Percentiles rank a stretch among this genome's conserved stretches.
These are phyloP conservation scores for Lanmaoa rubissima DNA, from an alignment of 768 basidiomycete species.

Conservation along the genomic window DNA sequence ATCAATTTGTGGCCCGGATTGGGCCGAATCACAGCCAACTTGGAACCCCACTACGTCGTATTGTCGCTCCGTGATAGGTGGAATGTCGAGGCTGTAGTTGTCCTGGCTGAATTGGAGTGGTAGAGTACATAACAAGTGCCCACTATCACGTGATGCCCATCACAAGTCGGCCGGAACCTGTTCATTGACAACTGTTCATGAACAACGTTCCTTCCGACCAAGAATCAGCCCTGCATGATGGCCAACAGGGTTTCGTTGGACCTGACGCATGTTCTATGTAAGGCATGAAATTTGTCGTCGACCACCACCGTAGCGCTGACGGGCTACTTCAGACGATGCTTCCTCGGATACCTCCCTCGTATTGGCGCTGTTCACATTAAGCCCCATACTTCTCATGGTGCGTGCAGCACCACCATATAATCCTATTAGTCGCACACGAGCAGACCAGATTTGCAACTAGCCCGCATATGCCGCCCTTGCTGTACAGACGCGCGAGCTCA, in stretches of 20 bases:
- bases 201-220: neutral
- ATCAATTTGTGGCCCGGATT: neutral
- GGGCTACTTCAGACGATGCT: conserved; percentile 50
- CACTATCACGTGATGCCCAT: neutral
- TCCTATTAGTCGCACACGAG: neutral
- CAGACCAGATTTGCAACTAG: conserved; percentile 36
- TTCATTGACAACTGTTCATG: no score
- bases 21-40: neutral
- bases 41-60: no score
- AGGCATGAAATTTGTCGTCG: conserved; percentile 11
- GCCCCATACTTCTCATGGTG: conserved; percentile 73
- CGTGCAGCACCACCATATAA: conserved; percentile 2
- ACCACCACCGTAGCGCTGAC: conserved; percentile 3
- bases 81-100: neutral
- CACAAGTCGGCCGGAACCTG: neutral
- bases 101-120: no score
- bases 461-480: conserved; percentile 76
- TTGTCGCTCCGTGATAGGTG: no score
- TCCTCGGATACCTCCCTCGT: conserved; percentile 54
- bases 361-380: conserved; percentile 63
- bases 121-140: neutral
- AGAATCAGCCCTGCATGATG: neutral
- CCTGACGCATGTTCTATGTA: conserved; percentile 68
- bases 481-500: conserved; percentile 72
- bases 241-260: conserved; percentile 48